Conservation (phyloP, 345 rosid genomes). For the Brassica rapa region DNA sequence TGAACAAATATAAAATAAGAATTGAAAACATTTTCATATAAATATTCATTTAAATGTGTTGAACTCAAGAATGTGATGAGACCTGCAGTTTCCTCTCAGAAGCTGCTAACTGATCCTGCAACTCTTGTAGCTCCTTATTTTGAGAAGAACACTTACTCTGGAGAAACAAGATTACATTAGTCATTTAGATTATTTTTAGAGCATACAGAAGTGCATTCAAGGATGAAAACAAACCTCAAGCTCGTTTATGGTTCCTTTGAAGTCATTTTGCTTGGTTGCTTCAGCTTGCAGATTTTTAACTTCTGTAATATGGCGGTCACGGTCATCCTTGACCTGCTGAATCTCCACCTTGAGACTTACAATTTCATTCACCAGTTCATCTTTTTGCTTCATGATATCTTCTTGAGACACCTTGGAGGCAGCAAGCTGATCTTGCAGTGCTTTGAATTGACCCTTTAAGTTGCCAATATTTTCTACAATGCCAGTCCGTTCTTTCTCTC, state of each 20-base stretch:
- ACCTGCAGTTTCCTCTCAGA: slow-evolving; percentile 82
- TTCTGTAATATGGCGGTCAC: slow-evolving; percentile 56
- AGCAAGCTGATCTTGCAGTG: slow-evolving; percentile 74
- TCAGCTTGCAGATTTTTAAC: slow-evolving; percentile 57
- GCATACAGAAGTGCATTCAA: neutral
- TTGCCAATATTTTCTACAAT: slow-evolving; percentile 71
- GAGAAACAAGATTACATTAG: slow-evolving; percentile 18
- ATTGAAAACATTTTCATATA: neutral
- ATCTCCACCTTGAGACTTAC: slow-evolving; percentile 66
- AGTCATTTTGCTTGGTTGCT: slow-evolving; percentile 63
- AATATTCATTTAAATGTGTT: neutral
- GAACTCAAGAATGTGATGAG: slow-evolving; percentile 21
- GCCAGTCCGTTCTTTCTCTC: slow-evolving; percentile 83
- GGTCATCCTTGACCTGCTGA: slow-evolving; percentile 68
- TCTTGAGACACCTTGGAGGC: slow-evolving; percentile 76
- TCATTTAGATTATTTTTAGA: neutral
- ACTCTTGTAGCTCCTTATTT: slow-evolving; percentile 59
- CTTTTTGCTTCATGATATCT: slow-evolving; percentile 71
- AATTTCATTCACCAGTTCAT: slow-evolving; percentile 66
- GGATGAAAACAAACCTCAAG: slow-evolving; percentile 60
- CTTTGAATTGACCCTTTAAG: slow-evolving; percentile 72
- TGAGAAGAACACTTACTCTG: slow-evolving; percentile 73
- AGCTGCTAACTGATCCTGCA: slow-evolving; percentile 65
- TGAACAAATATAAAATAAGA: neutral
- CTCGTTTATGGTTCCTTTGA: slow-evolving; percentile 63